Conservation (phyloP, 768 basidiomycete genomes). For the Chlorophyllum brunneum region DNA sequence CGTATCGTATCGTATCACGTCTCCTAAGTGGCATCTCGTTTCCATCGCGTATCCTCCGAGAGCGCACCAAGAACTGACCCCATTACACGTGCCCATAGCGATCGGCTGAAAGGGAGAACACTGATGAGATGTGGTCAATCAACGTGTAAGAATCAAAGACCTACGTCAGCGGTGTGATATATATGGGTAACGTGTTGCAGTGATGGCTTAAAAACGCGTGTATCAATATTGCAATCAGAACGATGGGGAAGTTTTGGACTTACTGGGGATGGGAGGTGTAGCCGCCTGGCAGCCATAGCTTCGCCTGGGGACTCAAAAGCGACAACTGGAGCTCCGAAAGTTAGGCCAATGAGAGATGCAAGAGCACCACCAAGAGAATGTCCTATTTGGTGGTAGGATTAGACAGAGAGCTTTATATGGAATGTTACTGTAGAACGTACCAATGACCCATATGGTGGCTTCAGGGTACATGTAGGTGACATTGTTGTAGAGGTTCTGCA, state of each 20-base stretch:
- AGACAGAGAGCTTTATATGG: not conserved
- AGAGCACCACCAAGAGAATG: conserved; percentile 87
- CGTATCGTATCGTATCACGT: conserved; percentile 81
- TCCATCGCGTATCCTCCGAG: conserved; percentile 81
- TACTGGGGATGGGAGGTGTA: conserved; percentile 88
- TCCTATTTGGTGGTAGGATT: conserved; percentile 19
- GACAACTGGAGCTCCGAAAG: conserved; percentile 92
- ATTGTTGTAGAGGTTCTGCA: conserved; percentile 88
- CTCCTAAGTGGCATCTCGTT: conserved; percentile 85
- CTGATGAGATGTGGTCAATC: not conserved
- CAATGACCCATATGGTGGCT: conserved; percentile 81
- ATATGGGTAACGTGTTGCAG: conserved; percentile 79
- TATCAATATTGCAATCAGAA: not conserved
- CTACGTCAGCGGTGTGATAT: conserved; percentile 83
- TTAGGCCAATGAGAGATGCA: conserved; percentile 78
- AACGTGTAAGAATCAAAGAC: conserved; percentile 15
- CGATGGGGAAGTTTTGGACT: conserved; percentile 18
- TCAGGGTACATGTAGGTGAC: conserved; percentile 87
- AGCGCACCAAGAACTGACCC: conserved; percentile 50
- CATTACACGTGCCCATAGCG: conserved; percentile 80
- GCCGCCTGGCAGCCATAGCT: conserved; percentile 60
- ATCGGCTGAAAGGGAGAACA: conserved; percentile 51
- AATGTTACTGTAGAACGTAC: not conserved
- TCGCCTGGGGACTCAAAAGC: conserved; percentile 87
- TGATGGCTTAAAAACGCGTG: conserved; percentile 45